phyloP scores from a whole-genome alignment of 176 grass and related monocot species.

The Avena atlantica region DNA sequence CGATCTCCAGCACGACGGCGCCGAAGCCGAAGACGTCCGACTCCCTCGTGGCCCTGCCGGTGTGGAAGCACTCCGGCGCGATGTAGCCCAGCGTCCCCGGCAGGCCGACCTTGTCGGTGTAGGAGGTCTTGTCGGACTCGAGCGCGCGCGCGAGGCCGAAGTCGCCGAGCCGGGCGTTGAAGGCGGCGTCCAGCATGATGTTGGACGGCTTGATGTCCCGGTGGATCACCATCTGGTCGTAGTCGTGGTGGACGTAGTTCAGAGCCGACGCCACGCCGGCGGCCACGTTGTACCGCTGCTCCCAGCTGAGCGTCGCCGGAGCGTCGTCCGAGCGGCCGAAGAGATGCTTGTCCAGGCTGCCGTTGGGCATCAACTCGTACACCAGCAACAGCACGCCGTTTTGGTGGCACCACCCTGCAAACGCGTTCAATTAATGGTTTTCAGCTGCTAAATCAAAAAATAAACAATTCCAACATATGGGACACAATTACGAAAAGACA shows the following conservation, averaged over 20 bases:
- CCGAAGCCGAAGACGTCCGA: slow-evolving; percentile 22
- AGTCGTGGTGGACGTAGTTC: slow-evolving; percentile 90
- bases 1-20: slow-evolving; percentile 10
- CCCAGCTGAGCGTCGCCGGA: slow-evolving; percentile 55
- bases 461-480: too few species aligned
- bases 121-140: slow-evolving; percentile 87
- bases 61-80: slow-evolving; percentile 25
- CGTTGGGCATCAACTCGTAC: too few species aligned
- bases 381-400: slow-evolving; percentile 40
- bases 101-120: slow-evolving; percentile 56
- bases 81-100: slow-evolving; percentile 8
- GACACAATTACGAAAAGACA: background rate
- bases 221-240: slow-evolving; percentile 90
- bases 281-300: slow-evolving; percentile 68
- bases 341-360: too few species aligned
- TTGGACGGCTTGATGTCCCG: slow-evolving; percentile 97
- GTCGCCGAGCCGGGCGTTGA: slow-evolving; percentile 88
- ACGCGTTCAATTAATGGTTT: background rate
- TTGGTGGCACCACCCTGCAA: slow-evolving; percentile 81
- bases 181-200: slow-evolving; percentile 83
- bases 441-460: background rate
- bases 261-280: slow-evolving; percentile 70
- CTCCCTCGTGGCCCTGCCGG: background rate
- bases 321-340: too few species aligned
- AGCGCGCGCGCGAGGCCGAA: slow-evolving; percentile 94